phyloP scores from a whole-genome alignment of 2,329 filamentous ascomycete genomes.

The Escovopsis sp. region DNA sequence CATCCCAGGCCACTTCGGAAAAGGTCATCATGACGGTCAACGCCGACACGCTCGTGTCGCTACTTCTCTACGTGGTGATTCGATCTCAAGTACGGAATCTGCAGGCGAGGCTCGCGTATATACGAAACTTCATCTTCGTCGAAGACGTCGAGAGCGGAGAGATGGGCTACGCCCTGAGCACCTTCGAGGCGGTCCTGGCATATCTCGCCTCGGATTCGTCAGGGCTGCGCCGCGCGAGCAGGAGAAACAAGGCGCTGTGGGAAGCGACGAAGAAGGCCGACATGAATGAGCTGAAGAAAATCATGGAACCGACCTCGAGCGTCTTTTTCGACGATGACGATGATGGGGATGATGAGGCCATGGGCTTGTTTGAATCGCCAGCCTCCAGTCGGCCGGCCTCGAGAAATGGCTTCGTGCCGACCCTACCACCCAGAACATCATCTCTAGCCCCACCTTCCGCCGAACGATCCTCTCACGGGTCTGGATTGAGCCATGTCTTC shows the following conservation, averaged over 20 bases:
- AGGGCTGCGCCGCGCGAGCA: conserved; percentile 68
- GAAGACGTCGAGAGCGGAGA: conserved; percentile 95
- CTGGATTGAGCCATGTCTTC: conserved; percentile 69
- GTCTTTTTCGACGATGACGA: conserved; percentile 30
- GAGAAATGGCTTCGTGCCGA: conserved; percentile 30
- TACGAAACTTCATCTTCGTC: conserved; percentile 94
- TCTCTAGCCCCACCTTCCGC: conserved; percentile 26
- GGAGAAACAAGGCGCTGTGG: conserved; percentile 76
- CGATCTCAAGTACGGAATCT: conserved; percentile 75
- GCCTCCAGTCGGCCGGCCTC: conserved; percentile 30
- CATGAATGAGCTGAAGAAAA: conserved; percentile 55
- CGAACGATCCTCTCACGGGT: conserved; percentile 39
- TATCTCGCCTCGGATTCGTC: conserved; percentile 76
- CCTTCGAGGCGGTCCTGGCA: conserved; percentile 82
- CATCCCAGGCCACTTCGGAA: conserved; percentile 24
- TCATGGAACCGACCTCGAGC: conserved; percentile 57
- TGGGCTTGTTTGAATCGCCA: conserved; percentile 24
- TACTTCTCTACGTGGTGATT: conserved; percentile 85
- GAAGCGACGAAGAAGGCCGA: conserved; percentile 69
- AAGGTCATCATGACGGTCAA: conserved; percentile 49
- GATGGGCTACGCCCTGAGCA: conserved; percentile 89
- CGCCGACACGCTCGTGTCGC: conserved; percentile 82
- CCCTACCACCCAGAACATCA: conserved; percentile 27
- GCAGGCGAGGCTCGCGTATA: conserved; percentile 80
- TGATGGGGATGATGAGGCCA: conserved; percentile 32